Evolutionary conservation across 1,139 yeast genomes (phyloP), one percentile per base, ranked within the genome.

Genomic region (Suhomyces bokatorum): DNA sequence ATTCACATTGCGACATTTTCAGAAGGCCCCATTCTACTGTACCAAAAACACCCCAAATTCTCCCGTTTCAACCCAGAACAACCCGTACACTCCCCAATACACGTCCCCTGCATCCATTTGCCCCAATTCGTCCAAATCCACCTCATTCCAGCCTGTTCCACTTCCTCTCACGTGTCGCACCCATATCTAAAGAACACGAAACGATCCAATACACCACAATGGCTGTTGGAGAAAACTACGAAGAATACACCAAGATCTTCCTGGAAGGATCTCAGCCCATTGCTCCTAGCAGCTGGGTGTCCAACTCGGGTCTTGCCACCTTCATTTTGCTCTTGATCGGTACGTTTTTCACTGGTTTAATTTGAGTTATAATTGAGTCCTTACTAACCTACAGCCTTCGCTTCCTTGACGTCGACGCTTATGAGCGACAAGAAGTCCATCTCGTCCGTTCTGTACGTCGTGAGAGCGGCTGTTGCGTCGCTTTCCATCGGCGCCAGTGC

Each of bases 401-500:
- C 63, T 22, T 66, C 73, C 9, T 64, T 73, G 45, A 59, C 76
- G 4, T 54, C 62, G 50, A 66, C 73, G 11, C 60, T 73, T 32
- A 59, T 74, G 48, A 66, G 66, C 22, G 72, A 70, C 53, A 59
- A 64, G 43, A 69, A 64, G 54, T 60, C 67, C 41, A 63, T 60
- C 45, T 48, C 62, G 8, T 60, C 70, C 3, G 46, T 60, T 15
- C 54, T 56, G 9, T 73, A 60, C 52, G 51, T 69, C 27, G 40
- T 60, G 38, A 63, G 65, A 53, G 68, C 75, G 2, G 40, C 63
- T 27, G 54, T 71, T 45, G 76, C 77, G 10, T 69, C 77, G 11
- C 42, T 68, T 14, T 58, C 76, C 17, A 60, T 74, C 44, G 78
- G 75, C 1, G 62, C 68, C 44, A 66, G 73, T 12, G 58, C 73